Conservation (phyloP, 148 eudicot genomes). For the Hydrangea macrophylla region DNA sequence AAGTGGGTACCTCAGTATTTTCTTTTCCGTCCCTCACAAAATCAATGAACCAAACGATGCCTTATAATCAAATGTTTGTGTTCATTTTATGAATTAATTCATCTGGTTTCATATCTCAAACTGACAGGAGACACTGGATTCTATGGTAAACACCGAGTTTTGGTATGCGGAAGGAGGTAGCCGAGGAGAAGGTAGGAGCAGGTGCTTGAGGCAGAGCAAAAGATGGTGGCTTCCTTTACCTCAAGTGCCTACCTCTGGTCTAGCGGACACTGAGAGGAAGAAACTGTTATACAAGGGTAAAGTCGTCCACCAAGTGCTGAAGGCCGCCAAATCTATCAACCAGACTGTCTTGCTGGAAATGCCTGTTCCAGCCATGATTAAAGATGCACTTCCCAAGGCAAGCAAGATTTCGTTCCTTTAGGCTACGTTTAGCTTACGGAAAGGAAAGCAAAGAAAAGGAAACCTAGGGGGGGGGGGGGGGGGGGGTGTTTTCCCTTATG, state of each 20-base stretch:
- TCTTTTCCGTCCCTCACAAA: too few relatives aligned
- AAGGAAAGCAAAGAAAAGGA: too few relatives aligned
- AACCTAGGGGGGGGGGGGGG: too few relatives aligned
- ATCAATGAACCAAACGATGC: too few relatives aligned
- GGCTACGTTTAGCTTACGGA: too few relatives aligned
- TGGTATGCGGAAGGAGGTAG: conserved; percentile 90
- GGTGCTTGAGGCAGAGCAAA: conserved; percentile 58
- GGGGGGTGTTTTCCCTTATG: too few relatives aligned
- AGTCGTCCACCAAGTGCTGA: conserved; percentile 78
- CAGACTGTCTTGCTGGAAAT: conserved; percentile 70
- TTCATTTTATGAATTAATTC: background rate
- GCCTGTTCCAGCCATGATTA: conserved; percentile 59
- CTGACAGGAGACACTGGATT: conserved; percentile 77
- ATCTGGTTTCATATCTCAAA: conserved; percentile 9
- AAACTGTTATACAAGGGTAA: conserved; percentile 72
- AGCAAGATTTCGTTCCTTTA: conserved; percentile 17
- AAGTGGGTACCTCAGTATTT: too few relatives aligned
- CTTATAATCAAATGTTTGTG: background rate
- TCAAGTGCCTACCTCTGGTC: conserved; percentile 72
- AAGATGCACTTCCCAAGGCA: conserved; percentile 81
- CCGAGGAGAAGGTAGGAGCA: conserved; percentile 61
- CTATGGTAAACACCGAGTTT: conserved; percentile 75
- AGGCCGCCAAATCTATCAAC: conserved; percentile 91
- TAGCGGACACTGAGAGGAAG: conserved; percentile 69
- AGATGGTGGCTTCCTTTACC: conserved; percentile 99